phyloP scores from a whole-genome alignment of 441 rosid species.

The Eruca vesicaria region DNA sequence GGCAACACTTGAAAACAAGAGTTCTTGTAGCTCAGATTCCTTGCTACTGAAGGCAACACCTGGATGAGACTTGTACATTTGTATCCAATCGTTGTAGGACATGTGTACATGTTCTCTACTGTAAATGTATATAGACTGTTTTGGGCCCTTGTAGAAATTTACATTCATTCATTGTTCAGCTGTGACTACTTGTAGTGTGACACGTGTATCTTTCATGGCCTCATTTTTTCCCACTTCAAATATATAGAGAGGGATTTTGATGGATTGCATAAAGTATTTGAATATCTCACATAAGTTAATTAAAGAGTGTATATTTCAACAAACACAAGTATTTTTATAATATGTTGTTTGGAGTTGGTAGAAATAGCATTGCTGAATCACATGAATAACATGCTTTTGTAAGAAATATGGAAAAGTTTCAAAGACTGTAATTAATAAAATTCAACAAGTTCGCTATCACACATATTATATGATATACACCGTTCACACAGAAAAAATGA shows the following conservation, averaged over 20 bases:
- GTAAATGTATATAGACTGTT: neutral
- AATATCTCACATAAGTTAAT: too few relatives aligned
- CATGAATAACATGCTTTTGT: neutral
- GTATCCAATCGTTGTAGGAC: neutral
- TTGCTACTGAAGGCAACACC: neutral
- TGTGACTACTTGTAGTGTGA: neutral
- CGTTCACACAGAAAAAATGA: neutral
- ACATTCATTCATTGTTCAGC: neutral
- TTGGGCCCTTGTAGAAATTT: neutral
- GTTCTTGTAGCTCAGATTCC: constrained; percentile 1
- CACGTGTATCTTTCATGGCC: neutral
- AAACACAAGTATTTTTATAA: neutral
- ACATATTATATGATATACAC: neutral
- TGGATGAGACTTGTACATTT: neutral
- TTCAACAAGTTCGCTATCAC: neutral
- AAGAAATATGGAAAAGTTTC: neutral
- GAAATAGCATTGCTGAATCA: neutral
- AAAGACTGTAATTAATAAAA: neutral
- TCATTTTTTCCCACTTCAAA: neutral
- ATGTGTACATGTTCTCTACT: constrained; percentile 5
- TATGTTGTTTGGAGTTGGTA: neutral
- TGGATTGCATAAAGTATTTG: too few relatives aligned
- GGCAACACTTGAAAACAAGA: neutral
- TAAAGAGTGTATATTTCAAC: neutral
- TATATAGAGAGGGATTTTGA: neutral